Conservation (phyloP, 108 stramenopile genomes). For the Cyclostephanos tholiformis region DNA sequence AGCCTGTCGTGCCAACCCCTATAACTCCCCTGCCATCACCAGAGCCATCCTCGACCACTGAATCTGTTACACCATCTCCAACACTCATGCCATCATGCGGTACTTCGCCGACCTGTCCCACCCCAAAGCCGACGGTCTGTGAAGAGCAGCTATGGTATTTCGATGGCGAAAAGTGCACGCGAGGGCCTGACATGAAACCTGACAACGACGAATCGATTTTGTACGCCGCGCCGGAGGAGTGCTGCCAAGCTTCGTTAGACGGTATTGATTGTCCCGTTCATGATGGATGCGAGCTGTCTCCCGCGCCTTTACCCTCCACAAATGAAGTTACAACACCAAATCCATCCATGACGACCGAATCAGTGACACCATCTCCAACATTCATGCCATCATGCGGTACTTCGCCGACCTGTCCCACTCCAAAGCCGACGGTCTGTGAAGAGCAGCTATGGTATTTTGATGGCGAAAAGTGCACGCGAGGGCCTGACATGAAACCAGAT, state of each 20-base stretch:
- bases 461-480: neutral
- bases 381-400: neutral
- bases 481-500: neutral
- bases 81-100: neutral
- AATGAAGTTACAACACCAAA: neutral
- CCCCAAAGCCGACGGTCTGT: neutral
- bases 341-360: neutral
- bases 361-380: neutral
- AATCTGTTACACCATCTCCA: neutral
- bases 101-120: neutral
- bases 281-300: neutral
- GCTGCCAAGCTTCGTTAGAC: constrained; percentile 1
- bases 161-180: neutral
- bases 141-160: constrained; percentile 4
- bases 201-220: neutral
- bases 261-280: neutral
- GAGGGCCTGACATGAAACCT: neutral
- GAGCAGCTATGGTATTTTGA: constrained; percentile 5
- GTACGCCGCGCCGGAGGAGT: neutral
- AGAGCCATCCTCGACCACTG: neutral
- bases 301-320: neutral
- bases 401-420: neutral
- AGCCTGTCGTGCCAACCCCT: too few species aligned
- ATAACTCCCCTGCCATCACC: neutral
- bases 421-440: neutral